Base-by-base conservation (phyloP, 2,329 filamentous ascomycete species). In the Fusarium oxysporum region DNA sequence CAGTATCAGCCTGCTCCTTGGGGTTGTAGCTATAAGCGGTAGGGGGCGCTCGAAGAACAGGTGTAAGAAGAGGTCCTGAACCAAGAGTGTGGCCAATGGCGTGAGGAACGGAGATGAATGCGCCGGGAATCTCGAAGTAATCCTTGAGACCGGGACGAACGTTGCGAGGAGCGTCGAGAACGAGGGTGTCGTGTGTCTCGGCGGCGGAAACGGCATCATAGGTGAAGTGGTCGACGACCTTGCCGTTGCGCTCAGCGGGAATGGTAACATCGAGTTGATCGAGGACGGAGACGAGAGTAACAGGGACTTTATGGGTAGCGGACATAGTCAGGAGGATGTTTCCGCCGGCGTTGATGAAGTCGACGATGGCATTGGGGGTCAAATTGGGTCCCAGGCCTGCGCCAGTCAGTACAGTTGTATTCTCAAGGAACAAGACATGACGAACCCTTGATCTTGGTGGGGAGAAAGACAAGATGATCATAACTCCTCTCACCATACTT, bases 201-300 rank as follows among this genome's bases (percentile, higher is more conserved):
- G 91, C 80, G 8, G 96, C 92, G 44, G 92, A 94, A 37, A 89
- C 76, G 63, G 88, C 87, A 79, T 98, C 96, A 84, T 96, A 96
- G 85, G 94, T 93, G 90, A 98, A 98, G 86, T 99, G 96, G 83
- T 98, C 96, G 70, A 98, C 92, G 10, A 97, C 92, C 65, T 96
- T 86, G 64, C 93, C 91, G 62, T 92, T 94, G 78, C 95, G 93
- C 83, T 97, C 96, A 40, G 90, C 84, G 43, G 96, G 94, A n/a
- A 98, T 89, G 75, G 91, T 87, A 79, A 99, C 93, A 80, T 98
- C 96, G 81, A 98, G 88, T 83, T 98, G 95, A 78, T 93, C 86
- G 57, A 98, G 92, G 63, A 97, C 87, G 45, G 92, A 92, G 74
- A 91, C 90, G 76, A 98, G 85, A 53, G 93, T 90, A 61, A 89